Base-by-base conservation (phyloP, 306 rosid species). In the Medicago lupulina region DNA sequence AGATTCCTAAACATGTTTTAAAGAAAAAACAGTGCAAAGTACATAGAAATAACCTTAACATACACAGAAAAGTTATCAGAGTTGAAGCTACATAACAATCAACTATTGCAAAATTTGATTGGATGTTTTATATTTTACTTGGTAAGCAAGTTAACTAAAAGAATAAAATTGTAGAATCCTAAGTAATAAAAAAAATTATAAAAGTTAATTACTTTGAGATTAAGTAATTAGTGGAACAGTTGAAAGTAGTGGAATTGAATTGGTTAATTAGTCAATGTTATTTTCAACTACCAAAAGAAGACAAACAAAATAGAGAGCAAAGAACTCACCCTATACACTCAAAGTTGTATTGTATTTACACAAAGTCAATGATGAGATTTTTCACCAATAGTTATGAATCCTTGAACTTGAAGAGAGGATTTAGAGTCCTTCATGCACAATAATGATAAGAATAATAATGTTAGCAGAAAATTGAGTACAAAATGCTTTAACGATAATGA, bases 261-360 rank as follows among this genome's bases (percentile, higher is more conserved):
- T 77, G 54, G 54, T 21, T 73, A 84, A 66, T 12, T 66, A 10
- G 67, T 28, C 17, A 2, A 28, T 60, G 61, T 39, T 64, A 3
- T 16, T 64, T 64, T 41, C 49, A 38, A 43, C 19, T 69, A 65
- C 75, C 79, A 77, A 55, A 58, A 18, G 38, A 49, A 50, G 21
- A 71, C 5, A 38, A 41, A 6, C 16, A 61, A 71, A 40, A 65
- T 43, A 76, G 70, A 55, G 74, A 75, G 61, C 71, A 69, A 85
- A 64, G 15, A 83, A 84, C 85, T 87, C 81, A 91, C 97, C 90
- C 83, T 87, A 86, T 80, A 86, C 83, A 81, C 34, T 83, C 68
- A 7, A 14, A 41, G 41, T 60, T 28, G 66, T 7, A 5, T 55
- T 84, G 85, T 88, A 92, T 86, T 86, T 76, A 85, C 71, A 76